These are phyloP conservation scores for Bimuria novae-zelandiae DNA, from an alignment of 2,329 filamentous ascomycete species.

Conservation along the genomic window DNA sequence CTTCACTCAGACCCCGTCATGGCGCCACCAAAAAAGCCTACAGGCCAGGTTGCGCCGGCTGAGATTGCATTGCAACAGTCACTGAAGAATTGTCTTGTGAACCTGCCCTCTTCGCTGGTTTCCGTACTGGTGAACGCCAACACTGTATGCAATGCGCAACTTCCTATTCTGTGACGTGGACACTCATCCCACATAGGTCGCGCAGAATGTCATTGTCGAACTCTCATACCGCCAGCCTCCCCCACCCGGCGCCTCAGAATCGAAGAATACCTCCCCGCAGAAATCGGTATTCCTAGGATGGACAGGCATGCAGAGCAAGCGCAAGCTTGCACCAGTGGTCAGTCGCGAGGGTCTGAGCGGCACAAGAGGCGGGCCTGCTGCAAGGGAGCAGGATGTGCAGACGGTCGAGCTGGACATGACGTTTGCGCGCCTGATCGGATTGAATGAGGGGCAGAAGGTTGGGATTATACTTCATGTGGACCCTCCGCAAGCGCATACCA, in stretches of 20 bases:
- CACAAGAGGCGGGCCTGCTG: slow-evolving; percentile 58
- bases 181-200: slow-evolving; percentile 69
- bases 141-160: slow-evolving; percentile 64
- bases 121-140: slow-evolving; percentile 86
- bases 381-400: slow-evolving; percentile 74
- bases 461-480: slow-evolving; percentile 78
- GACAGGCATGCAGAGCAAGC: slow-evolving; percentile 97
- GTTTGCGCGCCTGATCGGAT: slow-evolving; percentile 74
- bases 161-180: slow-evolving; percentile 6
- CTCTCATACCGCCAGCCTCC: slow-evolving; percentile 72
- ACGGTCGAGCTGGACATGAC: slow-evolving; percentile 87
- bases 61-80: slow-evolving; percentile 80
- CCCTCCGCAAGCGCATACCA: slow-evolving; percentile 86
- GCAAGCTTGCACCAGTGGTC: slow-evolving; percentile 73
- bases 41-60: slow-evolving; percentile 64
- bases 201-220: slow-evolving; percentile 96
- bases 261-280: slow-evolving; percentile 52
- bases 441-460: slow-evolving; percentile 80
- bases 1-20: slow-evolving; percentile 21
- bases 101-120: slow-evolving; percentile 83
- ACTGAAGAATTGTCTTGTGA: slow-evolving; percentile 92
- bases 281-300: slow-evolving; percentile 87
- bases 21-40: slow-evolving; percentile 51
- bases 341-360: slow-evolving; percentile 72
- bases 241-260: slow-evolving; percentile 48